Evolutionary conservation across 2,329 filamentous ascomycete genomes (phyloP), one percentile per base, ranked within the genome.

Genomic region (Fusarium udum): DNA sequence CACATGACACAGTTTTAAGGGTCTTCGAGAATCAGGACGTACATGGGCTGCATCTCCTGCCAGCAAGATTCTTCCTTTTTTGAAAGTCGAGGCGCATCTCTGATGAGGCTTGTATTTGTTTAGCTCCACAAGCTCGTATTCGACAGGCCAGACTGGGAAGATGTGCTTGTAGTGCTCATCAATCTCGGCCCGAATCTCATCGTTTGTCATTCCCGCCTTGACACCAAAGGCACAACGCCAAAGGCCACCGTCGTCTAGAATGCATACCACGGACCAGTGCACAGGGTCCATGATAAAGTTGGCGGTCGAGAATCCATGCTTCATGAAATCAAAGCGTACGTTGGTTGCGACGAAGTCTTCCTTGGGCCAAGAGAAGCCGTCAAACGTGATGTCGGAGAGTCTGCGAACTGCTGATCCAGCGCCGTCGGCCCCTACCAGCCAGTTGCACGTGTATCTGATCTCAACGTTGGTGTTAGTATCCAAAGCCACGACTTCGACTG

Each of bases 1-100:
- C 7, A 13, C 4, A 0, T 3, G 6, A 22, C 3, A 26, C 22
- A 1, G 18, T 2, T 6, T 3, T 2, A 37, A 22, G 1, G 24
- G n/a, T 9, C 32, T 52, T 0, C 12, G 6, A 4, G 24, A 34
- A 24, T 22, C 3, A 36, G 14, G 8, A 53, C 49, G 13, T 6
- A 53, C 51, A 53, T 53, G 51, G 28, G 51, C 51, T 7, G 51
- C 34, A 39, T 53, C 51, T 18, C 51, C 51, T 0, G 51, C 34
- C 5, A 53, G 34, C 34, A 53, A 18, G 4, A 53, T 34, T 0
- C 51, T 28, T 0, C 51, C 51, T 1, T 53, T 53, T 34, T 26
- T 53, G 13, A 53, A 53, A 4, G 24, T 39, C 20, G 51, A 53
- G 0, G 51, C 51, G 28, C 51, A 53, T 39, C 51, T 53, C 20